Base-by-base conservation (phyloP, 192 early-diverging fungal genomes). In the Pilobolus umbonatus region DNA sequence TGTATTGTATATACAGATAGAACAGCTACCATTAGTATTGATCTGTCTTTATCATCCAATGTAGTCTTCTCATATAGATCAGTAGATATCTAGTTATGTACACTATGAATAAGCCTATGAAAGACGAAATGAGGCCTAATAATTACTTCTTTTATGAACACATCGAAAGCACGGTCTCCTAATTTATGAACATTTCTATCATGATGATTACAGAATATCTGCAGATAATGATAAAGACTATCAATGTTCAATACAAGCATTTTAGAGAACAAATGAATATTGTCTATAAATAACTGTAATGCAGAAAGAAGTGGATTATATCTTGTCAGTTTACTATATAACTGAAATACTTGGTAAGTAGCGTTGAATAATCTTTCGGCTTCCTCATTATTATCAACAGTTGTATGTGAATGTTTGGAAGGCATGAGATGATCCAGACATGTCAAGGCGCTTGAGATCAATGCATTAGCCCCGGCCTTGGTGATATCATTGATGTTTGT, bases 111-210 rank as follows among this genome's bases (percentile, higher is more conserved):
- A 10, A 25, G 24, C 11, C 11, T 47, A 29, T 25, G 3, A 31
- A 2, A 36, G 19, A 24, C 1, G 25, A 21, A 29, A 38, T 11
- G 14, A 6, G n/a, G n/a, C 14, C 24, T 26, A 25, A 46, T 11
- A 36, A 15, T 30, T 64, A 61, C 72, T 55, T 69, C 43, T 59
- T 69, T 70, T 26, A 70, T 49, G 40, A 74, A 61, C 3, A 55
- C 51, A 34, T 75, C 73, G 62, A 75, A 38, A 0, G 74, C 66
- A 2, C 61, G 47, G 42, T 65, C 70, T 34, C 61, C 77, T 9
- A 56, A 40, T 25, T 62, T 67, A 30, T 53, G 57, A 62, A 77
- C 58, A 24, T 62, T 56, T 46, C 30, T 24, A 39, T 77, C 64
- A 26, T 66, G 35, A 47, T 75, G 73, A 19, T 71, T 56, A 26